Percentiles rank a stretch among this genome's conserved stretches.
Evolutionary conservation across 257 asterid species (phyloP).

Genomic region (Solanum ahanhuiri): DNA sequence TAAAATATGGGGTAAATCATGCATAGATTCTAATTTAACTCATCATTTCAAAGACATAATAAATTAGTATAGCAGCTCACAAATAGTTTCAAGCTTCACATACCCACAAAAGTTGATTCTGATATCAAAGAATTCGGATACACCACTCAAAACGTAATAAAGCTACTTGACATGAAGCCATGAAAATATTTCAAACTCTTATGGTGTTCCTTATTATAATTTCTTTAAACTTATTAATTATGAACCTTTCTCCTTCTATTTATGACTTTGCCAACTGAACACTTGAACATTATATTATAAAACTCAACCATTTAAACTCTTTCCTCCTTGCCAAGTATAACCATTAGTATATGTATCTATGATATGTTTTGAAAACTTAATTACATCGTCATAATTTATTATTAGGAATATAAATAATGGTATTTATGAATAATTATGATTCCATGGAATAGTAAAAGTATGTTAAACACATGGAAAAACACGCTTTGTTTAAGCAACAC

Average conservation of each 20-base stretch:
- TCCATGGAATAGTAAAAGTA: neutral
- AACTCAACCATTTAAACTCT: too few relatives aligned
- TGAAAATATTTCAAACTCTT: too few relatives aligned
- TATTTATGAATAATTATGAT: neutral
- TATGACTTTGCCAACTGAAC: neutral
- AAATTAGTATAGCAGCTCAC: neutral
- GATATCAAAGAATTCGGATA: too few relatives aligned
- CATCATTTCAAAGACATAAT: neutral
- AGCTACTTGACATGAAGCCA: neutral
- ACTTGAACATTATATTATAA: neutral
- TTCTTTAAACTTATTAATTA: neutral
- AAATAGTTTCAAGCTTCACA: neutral
- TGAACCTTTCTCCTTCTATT: rapidly evolving
- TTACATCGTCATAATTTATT: neutral
- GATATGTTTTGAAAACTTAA: neutral
- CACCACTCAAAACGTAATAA: neutral
- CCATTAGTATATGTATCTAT: too few relatives aligned
- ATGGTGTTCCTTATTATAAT: neutral
- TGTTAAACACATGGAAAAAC: neutral
- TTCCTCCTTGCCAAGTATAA: too few relatives aligned
- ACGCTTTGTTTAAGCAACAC: neutral
- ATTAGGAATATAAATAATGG: neutral
- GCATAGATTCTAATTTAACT: neutral
- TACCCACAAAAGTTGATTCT: neutral
- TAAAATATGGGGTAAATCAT: neutral